Base-by-base conservation (phyloP, 1,284 basidiomycete genomes). In the Mrakiaceae sp. region DNA sequence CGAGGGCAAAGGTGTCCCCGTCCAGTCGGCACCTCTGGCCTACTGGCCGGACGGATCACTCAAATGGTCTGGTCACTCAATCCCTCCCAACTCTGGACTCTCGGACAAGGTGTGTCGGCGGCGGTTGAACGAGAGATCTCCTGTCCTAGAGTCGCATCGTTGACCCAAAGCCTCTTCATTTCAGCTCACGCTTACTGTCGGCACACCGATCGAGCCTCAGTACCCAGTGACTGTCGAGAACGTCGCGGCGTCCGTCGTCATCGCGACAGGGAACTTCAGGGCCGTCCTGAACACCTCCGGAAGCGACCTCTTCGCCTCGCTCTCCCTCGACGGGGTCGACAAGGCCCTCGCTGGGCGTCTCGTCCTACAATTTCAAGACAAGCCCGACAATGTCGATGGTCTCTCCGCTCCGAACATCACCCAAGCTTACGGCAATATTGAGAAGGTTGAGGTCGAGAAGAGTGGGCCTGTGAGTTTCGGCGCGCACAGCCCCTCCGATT, bases 31-130 rank as follows among this genome's bases (percentile, higher is more conserved):
- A n/a, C 60, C 60, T 12, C 52, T 62, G 11, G 60, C 60, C 11
- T 62, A 62, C 60, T 62, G 60, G 60, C 51, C 51, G 1, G 60
- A 62, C 14, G 60, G 60, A 3, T 54, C 52, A 1, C 60, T 62
- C 51, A 62, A 62, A 40, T 62, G 60, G 60, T 55, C 52, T 5
- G 60, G 60, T 3, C 60, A 62, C 60, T 54, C 60, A 1, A 55
- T 62, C 43, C 27, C 60, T 46, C 51, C 60, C n/a, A 55, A 55
- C 52, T 3, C 60, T 55, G 52, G 52, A 7, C 39, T 62, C 6
- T 16, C n/a, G 3, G 51, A 53, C 43, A 62, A 40, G 12, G 60
- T 55, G 43, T 11, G 52, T 62, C 27, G 2, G 47, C 58, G 9
- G 10, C 48, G 2, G 11, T 40, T 10, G 44, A 9, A 40, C 39